Evolutionary conservation across 2,329 filamentous ascomycete species (phyloP).

Genomic region (Pseudogymnoascus sp.): DNA sequence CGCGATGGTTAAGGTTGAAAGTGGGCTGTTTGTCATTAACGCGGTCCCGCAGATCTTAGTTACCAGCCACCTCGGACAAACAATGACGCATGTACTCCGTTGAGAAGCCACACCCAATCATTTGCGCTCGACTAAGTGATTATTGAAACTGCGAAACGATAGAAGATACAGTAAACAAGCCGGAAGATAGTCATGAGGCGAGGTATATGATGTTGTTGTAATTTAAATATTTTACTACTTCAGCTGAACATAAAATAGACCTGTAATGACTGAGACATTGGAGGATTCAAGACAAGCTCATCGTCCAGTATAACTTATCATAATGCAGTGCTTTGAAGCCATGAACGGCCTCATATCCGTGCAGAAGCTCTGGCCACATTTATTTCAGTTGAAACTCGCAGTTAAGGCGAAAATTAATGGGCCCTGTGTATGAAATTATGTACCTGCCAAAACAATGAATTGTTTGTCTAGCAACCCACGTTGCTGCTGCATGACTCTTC

Average conservation of each 20-base stretch:
- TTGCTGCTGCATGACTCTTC: not conserved
- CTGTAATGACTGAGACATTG: not conserved
- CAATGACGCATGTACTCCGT: not conserved
- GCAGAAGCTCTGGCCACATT: not conserved
- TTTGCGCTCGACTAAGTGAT: not conserved
- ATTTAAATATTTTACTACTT: not conserved
- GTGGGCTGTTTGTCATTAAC: slow-evolving; percentile 11
- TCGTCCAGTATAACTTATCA: not conserved
- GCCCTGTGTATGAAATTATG: not conserved
- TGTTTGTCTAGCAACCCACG: not conserved
- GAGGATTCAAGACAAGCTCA: not conserved
- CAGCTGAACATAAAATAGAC: not conserved
- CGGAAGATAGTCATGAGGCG: too few species aligned
- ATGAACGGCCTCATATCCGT: not conserved
- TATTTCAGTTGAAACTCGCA: not conserved
- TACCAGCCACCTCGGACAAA: slow-evolving; percentile 2
- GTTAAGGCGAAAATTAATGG: not conserved
- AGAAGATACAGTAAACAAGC: not conserved
- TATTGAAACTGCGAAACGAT: not conserved
- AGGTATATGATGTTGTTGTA: not conserved
- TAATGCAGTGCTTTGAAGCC: not conserved
- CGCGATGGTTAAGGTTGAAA: slow-evolving; percentile 7
- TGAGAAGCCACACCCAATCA: not conserved
- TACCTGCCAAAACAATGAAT: not conserved
- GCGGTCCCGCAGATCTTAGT: not conserved